Evolutionary conservation across 2,329 filamentous ascomycete genomes (phyloP).

Genomic region (Diaporthe capsici): DNA sequence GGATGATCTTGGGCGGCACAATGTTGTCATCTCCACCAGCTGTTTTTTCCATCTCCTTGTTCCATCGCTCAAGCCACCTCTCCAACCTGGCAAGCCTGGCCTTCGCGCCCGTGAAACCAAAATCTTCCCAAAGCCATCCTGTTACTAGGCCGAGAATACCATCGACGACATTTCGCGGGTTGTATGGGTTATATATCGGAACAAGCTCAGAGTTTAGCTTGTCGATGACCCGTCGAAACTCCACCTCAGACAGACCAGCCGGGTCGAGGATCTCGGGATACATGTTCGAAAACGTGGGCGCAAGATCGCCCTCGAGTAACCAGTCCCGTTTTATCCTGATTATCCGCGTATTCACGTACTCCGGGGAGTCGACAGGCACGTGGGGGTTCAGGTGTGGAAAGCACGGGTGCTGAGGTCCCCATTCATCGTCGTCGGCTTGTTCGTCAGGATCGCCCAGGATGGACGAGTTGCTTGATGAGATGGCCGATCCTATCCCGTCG

Average conservation of each 20-base stretch:
- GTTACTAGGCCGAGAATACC: constrained; percentile 84
- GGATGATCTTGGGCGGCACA: constrained; percentile 78
- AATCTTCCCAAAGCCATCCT: constrained; percentile 95
- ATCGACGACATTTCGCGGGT: constrained; percentile 83
- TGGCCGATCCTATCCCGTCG: constrained; percentile 67
- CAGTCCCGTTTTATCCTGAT: constrained; percentile 94
- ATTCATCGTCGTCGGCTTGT: constrained; percentile 80
- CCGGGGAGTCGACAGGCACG: constrained; percentile 81
- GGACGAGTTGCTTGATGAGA: constrained; percentile 71
- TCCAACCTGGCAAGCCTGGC: constrained; percentile 79
- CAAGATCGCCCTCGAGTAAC: constrained; percentile 89
- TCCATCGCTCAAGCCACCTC: constrained; percentile 89
- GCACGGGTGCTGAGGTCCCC: constrained; percentile 95
- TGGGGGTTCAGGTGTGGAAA: constrained; percentile 95
- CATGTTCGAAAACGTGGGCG: constrained; percentile 92
- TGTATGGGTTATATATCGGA: constrained; percentile 85
- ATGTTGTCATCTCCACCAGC: constrained; percentile 64
- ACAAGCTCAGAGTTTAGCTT: constrained; percentile 84
- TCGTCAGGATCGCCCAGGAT: constrained; percentile 75
- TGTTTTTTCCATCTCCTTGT: constrained; percentile 75
- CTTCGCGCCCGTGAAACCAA: constrained; percentile 84
- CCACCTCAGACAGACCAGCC: constrained; percentile 82
- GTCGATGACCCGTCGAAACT: constrained; percentile 86
- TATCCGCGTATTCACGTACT: constrained; percentile 85
- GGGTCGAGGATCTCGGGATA: constrained; percentile 97